Base-by-base conservation (phyloP, 1,284 basidiomycete genomes). In the Tremellales sp. region DNA sequence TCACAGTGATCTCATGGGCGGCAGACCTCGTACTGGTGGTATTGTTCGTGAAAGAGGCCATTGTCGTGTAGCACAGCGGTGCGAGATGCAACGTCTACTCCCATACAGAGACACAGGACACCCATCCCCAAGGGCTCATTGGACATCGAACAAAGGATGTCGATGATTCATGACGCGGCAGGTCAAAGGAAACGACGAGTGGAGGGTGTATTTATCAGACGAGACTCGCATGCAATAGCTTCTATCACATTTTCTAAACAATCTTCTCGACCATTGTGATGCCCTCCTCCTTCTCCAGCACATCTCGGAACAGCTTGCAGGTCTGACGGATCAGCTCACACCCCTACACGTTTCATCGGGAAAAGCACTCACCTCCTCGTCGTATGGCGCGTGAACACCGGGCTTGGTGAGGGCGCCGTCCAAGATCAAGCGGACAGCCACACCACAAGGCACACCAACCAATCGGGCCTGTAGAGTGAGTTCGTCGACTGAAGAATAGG, bases 401-500 rank as follows among this genome's bases (percentile, higher is more conserved):
- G 85, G 82, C 51, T 81, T 82, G 61, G 78, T 83, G 65, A 97
- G 76, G 45, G 83, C 81, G 57, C 90, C 79, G 59, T 80, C 78
- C 48, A 79, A 77, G 24, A 93, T 81, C 53, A 90, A 78, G 76
- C 91, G 88, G 12, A 84, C 84, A 10, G 94, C 93, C 64, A 97
- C 87, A 61, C 91, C 94, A 68, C 91, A 96, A 3, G 94, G 94
- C 12, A 97, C 75, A 59, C 94, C 94, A 45, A 97, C 93, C 36
- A 85, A 85, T 29, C 81, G 74, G 65, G 92, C 90, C 92, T 53
- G 24, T 15, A 22, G 4, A 15, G 37, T 39, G 3, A 37, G 22
- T 35, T 37, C 33, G 26, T 43, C 19, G 19, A 40, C 19, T n/a
- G 39, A 37, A 15, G 21, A n/a, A 25, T 19, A 26, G 10, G 29